Evolutionary conservation across 495 filamentous ascomycete genomes (phyloP), one percentile per base, ranked within the genome.

Genomic region (Penicillium daleae): DNA sequence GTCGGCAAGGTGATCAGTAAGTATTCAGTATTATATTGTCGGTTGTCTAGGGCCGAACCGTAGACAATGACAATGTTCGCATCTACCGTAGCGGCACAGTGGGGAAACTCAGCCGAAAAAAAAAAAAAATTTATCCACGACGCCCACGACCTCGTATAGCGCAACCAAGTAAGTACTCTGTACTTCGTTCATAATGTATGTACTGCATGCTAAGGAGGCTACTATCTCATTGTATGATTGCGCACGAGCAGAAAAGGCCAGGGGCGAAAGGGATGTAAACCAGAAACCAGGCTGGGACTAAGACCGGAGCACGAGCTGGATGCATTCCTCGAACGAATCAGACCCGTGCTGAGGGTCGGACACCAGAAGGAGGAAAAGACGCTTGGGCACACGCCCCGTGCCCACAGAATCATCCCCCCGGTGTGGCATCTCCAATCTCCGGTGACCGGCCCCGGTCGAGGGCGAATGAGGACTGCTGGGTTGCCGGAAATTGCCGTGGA

Each of bases 401-500:
- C 42, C 42, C 42, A 46, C 42, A 46, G 22, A 22, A 22, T 42
- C 21, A 35, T 15, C 42, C 42, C 42, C 42, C 19, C 13, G 42
- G 19, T 46, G 19, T 46, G 40, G 57, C 46, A 56, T 39, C 24
- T 64, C 64, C 64, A 66, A 66, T 66, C 64, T 66, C 64, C 64
- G 64, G 64, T 63, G 56, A 64, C 60, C 60, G 64, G 64, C 60
- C 59, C 60, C 55, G 56, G 27, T 42, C 54, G 49, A 55, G 40
- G 56, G 53, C 66, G 62, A 68, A 60, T 57, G 21, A 57, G 50
- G 54, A 32, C 8, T 6, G 17, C 24, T 61, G 54, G 59, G 59
- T 56, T 59, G 57, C 66, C 66, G 66, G 66, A 61, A 66, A 69
- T 69, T 69, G 63, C 66, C 66, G 66, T 44, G 56, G 26, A 24